Evolutionary conservation across 768 basidiomycete species (phyloP).

Genomic region (Filobasidium wieringae): DNA sequence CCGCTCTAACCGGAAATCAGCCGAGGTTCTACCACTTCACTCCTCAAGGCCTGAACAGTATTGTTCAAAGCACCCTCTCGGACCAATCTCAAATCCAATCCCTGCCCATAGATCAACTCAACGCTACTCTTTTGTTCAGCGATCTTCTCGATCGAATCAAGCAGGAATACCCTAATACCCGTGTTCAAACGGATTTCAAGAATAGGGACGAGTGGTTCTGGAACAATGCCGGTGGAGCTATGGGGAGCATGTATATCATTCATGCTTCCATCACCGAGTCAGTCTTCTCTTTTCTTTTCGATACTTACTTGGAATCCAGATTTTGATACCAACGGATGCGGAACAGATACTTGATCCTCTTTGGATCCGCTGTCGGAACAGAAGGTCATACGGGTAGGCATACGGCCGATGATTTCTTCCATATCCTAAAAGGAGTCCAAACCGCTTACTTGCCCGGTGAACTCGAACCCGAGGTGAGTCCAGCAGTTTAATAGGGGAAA

Average conservation of each 20-base stretch:
- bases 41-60: slow-evolving; percentile 56
- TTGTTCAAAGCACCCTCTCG: slow-evolving; percentile 63
- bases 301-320: not conserved
- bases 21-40: slow-evolving; percentile 79
- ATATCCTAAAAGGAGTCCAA: slow-evolving; percentile 86
- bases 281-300: slow-evolving; percentile 45
- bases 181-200: slow-evolving; percentile 33
- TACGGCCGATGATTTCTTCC: slow-evolving; percentile 95
- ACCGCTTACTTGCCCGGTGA: slow-evolving; percentile 79
- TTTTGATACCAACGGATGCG: not conserved
- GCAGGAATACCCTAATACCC: slow-evolving; percentile 51
- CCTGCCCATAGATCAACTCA: slow-evolving; percentile 41
- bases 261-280: slow-evolving; percentile 96
- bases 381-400: slow-evolving; percentile 92
- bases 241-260: slow-evolving; percentile 92
- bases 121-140: slow-evolving; percentile 53
- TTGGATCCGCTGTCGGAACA: slow-evolving; percentile 90
- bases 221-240: slow-evolving; percentile 94
- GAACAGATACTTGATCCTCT: slow-evolving; percentile 48
- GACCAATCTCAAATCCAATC: slow-evolving; percentile 11
- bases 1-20: slow-evolving; percentile 39
- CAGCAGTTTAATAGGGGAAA: not conserved
- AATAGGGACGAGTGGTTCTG: slow-evolving; percentile 73
- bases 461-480: slow-evolving; percentile 60
- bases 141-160: slow-evolving; percentile 75